These are phyloP conservation scores for Phellopilus nigrolimitatus DNA, from an alignment of 1,284 basidiomycete genomes.

Conservation along the genomic window DNA sequence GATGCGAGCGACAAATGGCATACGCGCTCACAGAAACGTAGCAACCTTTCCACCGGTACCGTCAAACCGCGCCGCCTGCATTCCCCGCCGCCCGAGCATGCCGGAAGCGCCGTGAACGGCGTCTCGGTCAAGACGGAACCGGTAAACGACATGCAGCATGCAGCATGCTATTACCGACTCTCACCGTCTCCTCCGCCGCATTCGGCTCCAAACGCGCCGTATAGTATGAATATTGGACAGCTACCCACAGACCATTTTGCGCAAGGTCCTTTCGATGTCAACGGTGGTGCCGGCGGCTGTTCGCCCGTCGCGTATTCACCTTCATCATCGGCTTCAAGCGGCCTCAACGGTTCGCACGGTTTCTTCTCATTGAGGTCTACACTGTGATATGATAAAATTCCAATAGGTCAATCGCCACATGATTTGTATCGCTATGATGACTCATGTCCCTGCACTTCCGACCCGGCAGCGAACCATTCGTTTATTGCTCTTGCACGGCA, in stretches of 20 bases:
- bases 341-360: constrained; percentile 13
- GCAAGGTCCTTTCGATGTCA: constrained; percentile 6
- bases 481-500: constrained; percentile 60
- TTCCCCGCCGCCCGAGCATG: constrained; percentile 29
- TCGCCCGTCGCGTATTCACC: constrained; percentile 20
- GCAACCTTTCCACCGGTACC: constrained; percentile 35
- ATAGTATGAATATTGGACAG: constrained; percentile 34
- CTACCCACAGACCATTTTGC: constrained; percentile 20
- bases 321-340: constrained; percentile 17
- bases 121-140: constrained; percentile 24
- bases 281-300: constrained; percentile 10
- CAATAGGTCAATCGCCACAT: constrained; percentile 4
- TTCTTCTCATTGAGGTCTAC: not conserved
- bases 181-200: constrained; percentile 50
- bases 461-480: constrained; percentile 51
- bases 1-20: constrained; percentile 80
- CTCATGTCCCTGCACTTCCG: constrained; percentile 60
- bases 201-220: constrained; percentile 30
- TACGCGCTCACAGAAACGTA: constrained; percentile 70
- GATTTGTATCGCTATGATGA: constrained; percentile 27
- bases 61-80: constrained; percentile 31
- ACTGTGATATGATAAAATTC: not conserved
- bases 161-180: constrained; percentile 53
- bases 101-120: constrained; percentile 16
- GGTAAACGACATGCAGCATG: constrained; percentile 26